Conservation (phyloP, 1,284 basidiomycete genomes). For the Leccinum fuscescens region DNA sequence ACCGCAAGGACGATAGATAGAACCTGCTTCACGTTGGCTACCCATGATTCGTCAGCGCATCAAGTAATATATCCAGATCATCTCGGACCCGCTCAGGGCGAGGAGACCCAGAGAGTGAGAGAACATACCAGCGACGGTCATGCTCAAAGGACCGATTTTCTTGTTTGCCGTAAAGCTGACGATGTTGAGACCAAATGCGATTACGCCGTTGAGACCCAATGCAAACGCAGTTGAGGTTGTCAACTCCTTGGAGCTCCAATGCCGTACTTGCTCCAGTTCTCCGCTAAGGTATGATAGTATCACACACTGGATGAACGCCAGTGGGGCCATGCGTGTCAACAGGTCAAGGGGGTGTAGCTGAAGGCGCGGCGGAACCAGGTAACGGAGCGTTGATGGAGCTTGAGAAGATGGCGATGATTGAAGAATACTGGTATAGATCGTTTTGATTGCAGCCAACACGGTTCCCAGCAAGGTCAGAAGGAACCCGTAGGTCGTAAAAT, state of each 20-base stretch:
- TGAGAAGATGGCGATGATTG: slow-evolving; percentile 43
- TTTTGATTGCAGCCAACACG: slow-evolving; percentile 86
- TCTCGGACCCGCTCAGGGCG: neutral
- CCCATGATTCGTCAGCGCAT: slow-evolving; percentile 6
- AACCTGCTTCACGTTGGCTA: slow-evolving; percentile 92
- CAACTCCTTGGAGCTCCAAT: slow-evolving; percentile 53
- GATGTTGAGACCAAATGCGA: slow-evolving; percentile 90
- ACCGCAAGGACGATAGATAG: slow-evolving; percentile 86
- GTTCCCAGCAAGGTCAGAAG: slow-evolving; percentile 85
- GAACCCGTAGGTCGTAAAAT: slow-evolving; percentile 80
- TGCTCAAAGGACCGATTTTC: slow-evolving; percentile 80
- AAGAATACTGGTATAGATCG: slow-evolving; percentile 84
- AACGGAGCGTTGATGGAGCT: slow-evolving; percentile 17
- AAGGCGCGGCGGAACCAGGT: slow-evolving; percentile 44
- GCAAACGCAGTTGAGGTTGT: slow-evolving; percentile 49
- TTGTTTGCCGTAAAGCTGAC: slow-evolving; percentile 92
- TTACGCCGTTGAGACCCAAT: slow-evolving; percentile 73
- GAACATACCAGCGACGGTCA: slow-evolving; percentile 79
- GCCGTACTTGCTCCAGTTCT: slow-evolving; percentile 67
- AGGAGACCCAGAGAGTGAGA: neutral
- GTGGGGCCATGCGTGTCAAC: slow-evolving; percentile 79
- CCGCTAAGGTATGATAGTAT: slow-evolving; percentile 74
- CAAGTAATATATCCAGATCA: neutral
- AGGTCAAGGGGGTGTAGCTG: slow-evolving; percentile 83
- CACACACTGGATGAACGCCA: slow-evolving; percentile 86